Conservation (phyloP, 176 grass and related monocot genomes). For the Pontederia crassipes region DNA sequence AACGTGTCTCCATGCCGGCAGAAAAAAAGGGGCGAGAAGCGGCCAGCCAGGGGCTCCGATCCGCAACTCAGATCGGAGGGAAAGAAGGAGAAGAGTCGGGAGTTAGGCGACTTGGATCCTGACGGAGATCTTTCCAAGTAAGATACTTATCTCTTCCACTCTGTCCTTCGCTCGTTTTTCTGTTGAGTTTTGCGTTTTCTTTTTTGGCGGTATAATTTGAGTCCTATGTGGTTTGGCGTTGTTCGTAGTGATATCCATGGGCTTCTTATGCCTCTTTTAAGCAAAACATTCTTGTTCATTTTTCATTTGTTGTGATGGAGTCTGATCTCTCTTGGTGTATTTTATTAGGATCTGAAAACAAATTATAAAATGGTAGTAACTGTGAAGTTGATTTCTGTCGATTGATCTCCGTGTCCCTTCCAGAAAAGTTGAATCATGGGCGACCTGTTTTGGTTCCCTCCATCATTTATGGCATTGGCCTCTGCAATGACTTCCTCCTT, state of each 20-base stretch:
- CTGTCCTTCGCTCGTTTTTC: background rate
- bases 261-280: slow-evolving; percentile 3
- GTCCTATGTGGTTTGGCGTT: background rate
- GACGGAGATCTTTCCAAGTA: slow-evolving; percentile 18
- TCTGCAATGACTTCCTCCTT: no score
- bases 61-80: no score
- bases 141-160: background rate
- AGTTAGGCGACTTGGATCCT: background rate
- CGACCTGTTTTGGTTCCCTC: no score
- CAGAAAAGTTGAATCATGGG: no score
- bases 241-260: slow-evolving; percentile 14
- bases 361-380: no score
- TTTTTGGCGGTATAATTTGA: background rate
- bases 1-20: no score
- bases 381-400: no score
- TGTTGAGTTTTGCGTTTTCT: background rate
- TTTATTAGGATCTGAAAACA: no score
- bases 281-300: background rate
- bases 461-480: no score
- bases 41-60: no score
- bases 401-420: no score
- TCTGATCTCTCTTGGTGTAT: background rate
- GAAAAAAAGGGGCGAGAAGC: no score
- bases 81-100: background rate
- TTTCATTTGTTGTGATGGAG: background rate